Evolutionary conservation across 805 yeast species (phyloP), one percentile per base, ranked within the genome.

Genomic region (Ogataea parapolymorpha): DNA sequence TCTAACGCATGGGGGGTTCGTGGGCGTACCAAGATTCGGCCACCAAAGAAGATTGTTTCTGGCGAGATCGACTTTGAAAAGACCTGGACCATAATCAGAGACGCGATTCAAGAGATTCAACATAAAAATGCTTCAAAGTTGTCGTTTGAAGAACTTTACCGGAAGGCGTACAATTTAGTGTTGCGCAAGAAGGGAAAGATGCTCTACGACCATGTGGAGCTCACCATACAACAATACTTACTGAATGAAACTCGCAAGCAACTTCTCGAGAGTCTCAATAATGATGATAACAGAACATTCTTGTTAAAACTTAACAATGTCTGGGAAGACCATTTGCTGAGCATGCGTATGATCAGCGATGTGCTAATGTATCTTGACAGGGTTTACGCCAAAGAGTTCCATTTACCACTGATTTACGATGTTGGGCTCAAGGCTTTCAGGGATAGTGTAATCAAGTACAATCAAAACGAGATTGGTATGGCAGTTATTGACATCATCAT

Each of bases 291-390:
- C 15, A 48, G 46, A 26, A 57, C 48, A 31, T 64, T 71, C 24
- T 44, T 73, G 26, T 53, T 53, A 20, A 53, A 55, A 8, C 49
- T 73, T 7, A 61, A 58, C 34, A 44, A 42, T 24, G 75, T 73
- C 41, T 89, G 96, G 95, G 71, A 76, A 26, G 86, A 80, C 35
- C 91, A 85, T 57, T 60, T 80, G 27, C 70, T 80, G 28, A 72
- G 83, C 35, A 84, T 86, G 82, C 72, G 85, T 48, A 78, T 86
- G 73, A 75, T 87, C 32, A 76, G 90, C 52, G 95, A 90, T 59
- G 85, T 89, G 3, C 66, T 87, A 57, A 82, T 89, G 85, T 89
- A 89, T 55, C 62, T 90, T 56, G 95, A 89, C 56, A 73, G 95
- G 32, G 95, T 86, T 0, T 88, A 85, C 51, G 85, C 89, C 20